Conservation (phyloP, 2,329 filamentous ascomycete genomes). For the Phyllosticta capitalensis region DNA sequence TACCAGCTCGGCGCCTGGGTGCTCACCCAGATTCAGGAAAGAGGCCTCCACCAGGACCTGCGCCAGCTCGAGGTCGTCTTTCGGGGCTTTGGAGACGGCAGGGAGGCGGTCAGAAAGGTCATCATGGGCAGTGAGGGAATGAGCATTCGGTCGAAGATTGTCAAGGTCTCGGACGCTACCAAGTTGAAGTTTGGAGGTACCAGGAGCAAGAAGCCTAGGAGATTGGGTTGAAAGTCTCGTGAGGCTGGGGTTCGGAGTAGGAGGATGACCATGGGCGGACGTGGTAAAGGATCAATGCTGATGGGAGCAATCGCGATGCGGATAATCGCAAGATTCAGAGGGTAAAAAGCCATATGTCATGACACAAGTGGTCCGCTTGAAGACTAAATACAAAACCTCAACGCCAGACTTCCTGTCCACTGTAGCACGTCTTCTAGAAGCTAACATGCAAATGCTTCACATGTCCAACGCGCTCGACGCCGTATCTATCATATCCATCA, state of each 20-base stretch:
- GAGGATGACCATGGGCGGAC: no score
- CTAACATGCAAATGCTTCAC: not conserved
- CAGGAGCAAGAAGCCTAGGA: constrained; percentile 73
- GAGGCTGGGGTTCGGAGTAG: not conserved
- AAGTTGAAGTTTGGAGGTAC: constrained; percentile 93
- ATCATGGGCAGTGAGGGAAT: constrained; percentile 78
- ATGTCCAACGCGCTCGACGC: not conserved
- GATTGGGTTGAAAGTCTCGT: constrained; percentile 50
- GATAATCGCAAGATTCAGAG: not conserved
- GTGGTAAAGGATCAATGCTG: no score
- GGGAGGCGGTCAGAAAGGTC: constrained; percentile 85
- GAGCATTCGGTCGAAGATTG: constrained; percentile 62
- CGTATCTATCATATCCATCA: not conserved
- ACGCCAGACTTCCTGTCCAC: not conserved
- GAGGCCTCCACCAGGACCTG: constrained; percentile 67
- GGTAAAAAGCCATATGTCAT: not conserved
- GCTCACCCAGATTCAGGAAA: constrained; percentile 74
- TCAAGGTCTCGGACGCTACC: constrained; percentile 74
- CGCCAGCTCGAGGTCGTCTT: constrained; percentile 68
- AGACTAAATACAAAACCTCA: not conserved
- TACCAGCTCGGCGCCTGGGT: constrained; percentile 83
- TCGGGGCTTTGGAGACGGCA: constrained; percentile 74
- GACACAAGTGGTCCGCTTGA: not conserved
- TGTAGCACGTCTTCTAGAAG: not conserved
- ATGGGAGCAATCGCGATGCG: not conserved